Base-by-base conservation (phyloP, 495 filamentous ascomycete genomes). In the Sabuloglossum arenarium region DNA sequence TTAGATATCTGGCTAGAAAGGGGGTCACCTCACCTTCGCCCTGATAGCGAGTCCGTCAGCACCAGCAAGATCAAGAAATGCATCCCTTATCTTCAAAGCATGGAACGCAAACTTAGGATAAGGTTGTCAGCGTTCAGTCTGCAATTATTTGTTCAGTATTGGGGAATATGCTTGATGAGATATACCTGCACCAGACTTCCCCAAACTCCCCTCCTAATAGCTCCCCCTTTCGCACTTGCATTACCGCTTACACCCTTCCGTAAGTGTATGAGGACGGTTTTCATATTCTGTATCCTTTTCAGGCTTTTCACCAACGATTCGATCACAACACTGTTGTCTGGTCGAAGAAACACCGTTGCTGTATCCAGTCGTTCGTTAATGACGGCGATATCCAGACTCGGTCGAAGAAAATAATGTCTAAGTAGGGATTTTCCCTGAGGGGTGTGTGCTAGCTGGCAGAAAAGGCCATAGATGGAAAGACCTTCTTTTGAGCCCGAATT, bases 381-480 rank as follows among this genome's bases (percentile, higher is more conserved):
- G 4, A 83, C 60, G 16, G 68, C 66, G 2, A 85, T 61, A 54
- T 88, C 73, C 30, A 79, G 71, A 49, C 75, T 93, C 31, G 91
- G 91, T 0, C 84, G 80, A 30, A 96, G 73, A 59, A 98, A 94
- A 60, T 86, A 84, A 61, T 88, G 83, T 23, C 85, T 80, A 3
- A 98, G 73, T 50, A 76, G 78, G 25, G 70, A 65, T 61, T 81
- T 86, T 1, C 93, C 91, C 61, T 95, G 86, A 6, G 86, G 80
- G 1, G 86, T 94, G 31, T 75, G 77, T 43, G 93, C 84, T 57
- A 90, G 71, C 39, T 82, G 74, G 45, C 82, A 78, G 59, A 93
- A 88, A 12, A 93, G 71, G 3, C 88, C 91, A 59, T 84, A 93
- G 0, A 98, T 68, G 1, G 89, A 95, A n/a, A 96, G 75, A 8